phyloP scores from a whole-genome alignment of 768 basidiomycete species.

The Lactarius akahatsu region DNA sequence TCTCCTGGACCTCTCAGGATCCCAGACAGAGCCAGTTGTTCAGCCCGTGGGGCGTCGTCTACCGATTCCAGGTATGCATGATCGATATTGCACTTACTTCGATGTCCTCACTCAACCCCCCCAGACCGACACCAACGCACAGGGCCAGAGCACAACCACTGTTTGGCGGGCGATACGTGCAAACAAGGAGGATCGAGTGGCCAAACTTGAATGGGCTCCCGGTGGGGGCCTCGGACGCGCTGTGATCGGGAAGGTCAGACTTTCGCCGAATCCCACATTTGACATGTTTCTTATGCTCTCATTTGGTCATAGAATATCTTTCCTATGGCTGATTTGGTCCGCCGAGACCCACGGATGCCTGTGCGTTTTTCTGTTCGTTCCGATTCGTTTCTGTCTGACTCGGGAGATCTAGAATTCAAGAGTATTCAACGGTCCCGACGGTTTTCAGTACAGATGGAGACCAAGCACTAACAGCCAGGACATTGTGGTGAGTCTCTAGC shows the following conservation, averaged over 20 bases:
- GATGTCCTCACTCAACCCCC: slow-evolving; percentile 33
- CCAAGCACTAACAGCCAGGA: slow-evolving; percentile 52
- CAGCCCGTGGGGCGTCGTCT: slow-evolving; percentile 76
- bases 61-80: slow-evolving; percentile 70
- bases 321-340: slow-evolving; percentile 82
- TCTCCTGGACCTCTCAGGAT: slow-evolving; percentile 87
- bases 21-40: slow-evolving; percentile 81
- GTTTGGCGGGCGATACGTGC: slow-evolving; percentile 79
- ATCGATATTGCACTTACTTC: slow-evolving; percentile 28
- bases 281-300: slow-evolving; percentile 22
- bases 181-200: slow-evolving; percentile 85
- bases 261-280: slow-evolving; percentile 30
- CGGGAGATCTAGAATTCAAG: slow-evolving; percentile 38
- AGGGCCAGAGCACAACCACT: slow-evolving; percentile 71
- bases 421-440: slow-evolving; percentile 81
- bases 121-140: slow-evolving; percentile 65
- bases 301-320: slow-evolving; percentile 56
- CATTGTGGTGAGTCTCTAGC: slow-evolving; percentile 46
- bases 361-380: slow-evolving; percentile 44
- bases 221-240: slow-evolving; percentile 83
- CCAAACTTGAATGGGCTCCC: slow-evolving; percentile 83
- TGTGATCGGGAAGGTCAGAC: slow-evolving; percentile 74
- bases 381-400: slow-evolving; percentile 22
- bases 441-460: slow-evolving; percentile 77
- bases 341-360: slow-evolving; percentile 59